phyloP scores from a whole-genome alignment of 805 yeast genomes.

The Metschnikowia kunwiensis region DNA sequence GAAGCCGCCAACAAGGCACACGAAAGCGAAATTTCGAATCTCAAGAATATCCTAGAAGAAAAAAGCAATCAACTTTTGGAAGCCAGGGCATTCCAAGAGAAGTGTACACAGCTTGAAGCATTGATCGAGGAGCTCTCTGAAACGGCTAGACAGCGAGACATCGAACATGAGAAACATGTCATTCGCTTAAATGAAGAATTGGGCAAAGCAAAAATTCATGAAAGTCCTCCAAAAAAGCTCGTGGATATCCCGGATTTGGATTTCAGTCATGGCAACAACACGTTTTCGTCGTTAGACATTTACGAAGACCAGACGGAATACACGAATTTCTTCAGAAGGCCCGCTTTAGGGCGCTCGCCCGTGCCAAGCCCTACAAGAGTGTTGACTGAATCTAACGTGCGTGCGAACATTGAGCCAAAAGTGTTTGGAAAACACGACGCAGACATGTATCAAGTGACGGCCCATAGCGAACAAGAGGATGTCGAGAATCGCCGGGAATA shows the following conservation, averaged over 20 bases:
- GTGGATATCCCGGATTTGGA: conserved; percentile 11
- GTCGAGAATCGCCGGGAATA: too few relatives aligned
- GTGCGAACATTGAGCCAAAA: not conserved
- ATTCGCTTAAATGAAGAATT: conserved; percentile 9
- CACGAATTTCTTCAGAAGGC: conserved; percentile 8
- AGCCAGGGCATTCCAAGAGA: not conserved
- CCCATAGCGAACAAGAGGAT: too few relatives aligned
- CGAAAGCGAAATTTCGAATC: not conserved
- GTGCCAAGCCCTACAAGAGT: conserved; percentile 11
- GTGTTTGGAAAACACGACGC: too few relatives aligned
- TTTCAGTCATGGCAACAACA: conserved; percentile 9
- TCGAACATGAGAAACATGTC: conserved; percentile 7
- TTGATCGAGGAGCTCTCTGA: conserved; percentile 1
- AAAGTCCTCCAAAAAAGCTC: conserved; percentile 1
- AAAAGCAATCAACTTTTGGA: not conserved
- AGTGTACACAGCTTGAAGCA: conserved; percentile 1
- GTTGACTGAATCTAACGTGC: conserved; percentile 8
- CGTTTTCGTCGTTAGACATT: conserved; percentile 14
- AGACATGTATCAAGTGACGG: too few relatives aligned
- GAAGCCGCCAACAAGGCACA: not conserved
- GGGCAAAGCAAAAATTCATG: not conserved
- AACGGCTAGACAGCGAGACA: conserved; percentile 1
- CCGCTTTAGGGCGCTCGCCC: conserved; percentile 4
- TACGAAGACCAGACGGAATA: conserved; percentile 16
- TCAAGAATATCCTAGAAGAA: not conserved